Base-by-base conservation (phyloP, 2,329 filamentous ascomycete species). In the Xylariaceae sp. region DNA sequence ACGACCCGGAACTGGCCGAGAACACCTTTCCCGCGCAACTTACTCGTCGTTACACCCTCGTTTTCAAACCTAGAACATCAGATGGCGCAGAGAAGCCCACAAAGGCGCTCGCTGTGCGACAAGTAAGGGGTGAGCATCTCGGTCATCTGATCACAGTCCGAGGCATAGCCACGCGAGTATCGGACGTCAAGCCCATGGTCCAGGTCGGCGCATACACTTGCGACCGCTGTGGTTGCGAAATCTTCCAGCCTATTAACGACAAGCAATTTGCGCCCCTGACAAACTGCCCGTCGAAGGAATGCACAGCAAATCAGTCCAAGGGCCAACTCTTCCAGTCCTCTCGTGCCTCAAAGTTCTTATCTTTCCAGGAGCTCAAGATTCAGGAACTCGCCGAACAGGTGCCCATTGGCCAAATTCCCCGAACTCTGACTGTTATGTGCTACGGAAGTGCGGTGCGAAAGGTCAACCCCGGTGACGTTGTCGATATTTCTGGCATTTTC, bases 321-420 rank as follows among this genome's bases (percentile, higher is more conserved):
- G 94, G 94, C 15, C 91, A 97, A 73, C 82, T 99, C 45, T 93
- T 96, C 73, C 85, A 95, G 44, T 97, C 93, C 0, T 95, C 92
- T n/a, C 85, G 94, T 68, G 94, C 93, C 0, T 97, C 92, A 55
- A 99, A 97, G 71, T 99, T 97, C 71, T 78, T 96, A 70, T 92
- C 94, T 2, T 99, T 99, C 79, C 94, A 99, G 75, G 94, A 99
- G 75, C 86, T 97, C 75, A 97, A 97, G 78, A 92, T 99, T 58
- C 94, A 99, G 75, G 94, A 99, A 73, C 90, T 97, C 86, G 92
- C 94, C n/a, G 94, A 99, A 73, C 94, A 99, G 74, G 94, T 99
- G 0, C 94, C 94, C 6, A 95, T 99, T 64, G 94, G 94, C 54
- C 94, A 99, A 73, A 99, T 99, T 68, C 94, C 94, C 37, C 86